These are phyloP conservation scores for Fomitopsis serialis DNA, from an alignment of 768 basidiomycete species.

Conservation along the genomic window DNA sequence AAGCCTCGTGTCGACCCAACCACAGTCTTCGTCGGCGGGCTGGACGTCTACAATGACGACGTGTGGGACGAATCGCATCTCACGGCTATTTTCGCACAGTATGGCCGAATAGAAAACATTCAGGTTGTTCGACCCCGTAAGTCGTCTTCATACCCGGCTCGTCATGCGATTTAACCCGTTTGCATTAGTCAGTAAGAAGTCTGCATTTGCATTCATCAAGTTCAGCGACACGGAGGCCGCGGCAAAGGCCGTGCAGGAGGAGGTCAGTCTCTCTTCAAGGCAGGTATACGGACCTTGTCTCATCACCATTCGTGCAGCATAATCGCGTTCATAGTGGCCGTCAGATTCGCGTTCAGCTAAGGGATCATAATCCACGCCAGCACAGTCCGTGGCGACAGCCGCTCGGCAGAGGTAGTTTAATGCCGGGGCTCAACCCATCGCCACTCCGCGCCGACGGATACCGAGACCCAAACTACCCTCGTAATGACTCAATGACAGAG, in stretches of 20 bases:
- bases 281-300: background rate
- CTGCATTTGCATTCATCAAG: slow-evolving; percentile 78
- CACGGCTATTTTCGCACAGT: slow-evolving; percentile 51
- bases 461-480: background rate
- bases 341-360: slow-evolving; percentile 68
- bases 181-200: slow-evolving; percentile 49
- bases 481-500: too few species aligned
- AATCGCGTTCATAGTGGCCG: slow-evolving; percentile 66
- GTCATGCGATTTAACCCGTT: background rate
- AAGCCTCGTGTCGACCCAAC: slow-evolving; percentile 44
- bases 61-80: slow-evolving; percentile 71
- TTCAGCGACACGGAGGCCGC: slow-evolving; percentile 60
- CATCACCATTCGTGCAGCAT: slow-evolving; percentile 39
- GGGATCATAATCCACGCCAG: slow-evolving; percentile 55
- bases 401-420: slow-evolving; percentile 17
- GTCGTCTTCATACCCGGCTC: slow-evolving; percentile 13
- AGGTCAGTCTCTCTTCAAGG: slow-evolving; percentile 36
- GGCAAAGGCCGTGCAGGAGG: slow-evolving; percentile 58
- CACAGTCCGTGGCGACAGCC: slow-evolving; percentile 43
- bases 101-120: slow-evolving; percentile 58
- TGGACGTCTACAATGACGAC: slow-evolving; percentile 56
- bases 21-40: slow-evolving; percentile 73
- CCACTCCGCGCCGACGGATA: background rate
- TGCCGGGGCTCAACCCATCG: background rate
- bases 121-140: slow-evolving; percentile 63